Evolutionary conservation across 2,329 filamentous ascomycete genomes (phyloP).

Genomic region (Colletotrichum musicola): DNA sequence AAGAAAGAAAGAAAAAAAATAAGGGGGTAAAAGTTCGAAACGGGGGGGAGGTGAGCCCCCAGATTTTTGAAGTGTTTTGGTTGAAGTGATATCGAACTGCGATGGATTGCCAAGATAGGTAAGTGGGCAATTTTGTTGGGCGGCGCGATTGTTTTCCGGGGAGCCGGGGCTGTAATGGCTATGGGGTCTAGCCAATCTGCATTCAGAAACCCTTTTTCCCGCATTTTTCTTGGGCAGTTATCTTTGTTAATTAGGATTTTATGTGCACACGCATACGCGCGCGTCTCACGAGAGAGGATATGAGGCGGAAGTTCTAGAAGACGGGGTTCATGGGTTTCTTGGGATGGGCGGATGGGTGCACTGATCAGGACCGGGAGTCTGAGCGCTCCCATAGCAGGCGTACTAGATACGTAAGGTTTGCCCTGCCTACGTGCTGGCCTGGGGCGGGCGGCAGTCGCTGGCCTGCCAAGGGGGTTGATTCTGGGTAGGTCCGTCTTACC

Average conservation of each 20-base stretch:
- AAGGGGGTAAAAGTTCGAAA: not conserved
- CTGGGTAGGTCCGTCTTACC: too few species aligned
- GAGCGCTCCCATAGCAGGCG: not conserved
- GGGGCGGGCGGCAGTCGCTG: too few species aligned
- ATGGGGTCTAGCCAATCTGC: too few species aligned
- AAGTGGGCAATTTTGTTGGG: not conserved
- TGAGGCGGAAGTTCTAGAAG: constrained; percentile 6
- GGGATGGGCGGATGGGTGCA: not conserved
- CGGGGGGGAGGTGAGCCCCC: not conserved
- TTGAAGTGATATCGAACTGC: not conserved
- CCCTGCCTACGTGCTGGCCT: too few species aligned
- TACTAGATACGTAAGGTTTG: too few species aligned
- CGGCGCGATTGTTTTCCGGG: too few species aligned
- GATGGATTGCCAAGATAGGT: not conserved
- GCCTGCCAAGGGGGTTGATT: too few species aligned
- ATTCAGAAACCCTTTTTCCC: too few species aligned
- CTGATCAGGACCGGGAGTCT: not conserved
- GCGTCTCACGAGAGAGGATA: not conserved
- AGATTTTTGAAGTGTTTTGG: not conserved
- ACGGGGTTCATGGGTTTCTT: not conserved
- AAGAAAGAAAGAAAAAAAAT: not conserved
- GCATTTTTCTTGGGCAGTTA: too few species aligned
- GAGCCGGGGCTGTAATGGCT: too few species aligned
- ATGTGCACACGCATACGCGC: not conserved
- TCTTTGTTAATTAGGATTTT: too few species aligned